These are phyloP conservation scores for Chalciporus pseudorubinellus DNA, from an alignment of 768 basidiomycete genomes.

Conservation along the genomic window DNA sequence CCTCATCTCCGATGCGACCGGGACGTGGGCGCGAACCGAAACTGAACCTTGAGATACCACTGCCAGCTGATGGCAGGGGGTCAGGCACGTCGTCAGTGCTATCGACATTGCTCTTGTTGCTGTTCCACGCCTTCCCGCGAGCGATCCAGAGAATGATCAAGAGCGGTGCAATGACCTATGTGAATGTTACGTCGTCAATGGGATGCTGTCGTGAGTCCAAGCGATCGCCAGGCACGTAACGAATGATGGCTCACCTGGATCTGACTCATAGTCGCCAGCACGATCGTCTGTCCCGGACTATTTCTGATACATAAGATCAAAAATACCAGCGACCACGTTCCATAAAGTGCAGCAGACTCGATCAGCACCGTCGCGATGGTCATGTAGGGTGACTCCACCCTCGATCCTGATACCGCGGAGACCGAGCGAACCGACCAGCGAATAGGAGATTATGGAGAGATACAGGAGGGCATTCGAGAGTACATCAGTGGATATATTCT, in stretches of 20 bases:
- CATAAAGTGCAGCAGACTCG: constrained; percentile 27
- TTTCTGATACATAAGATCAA: constrained; percentile 16
- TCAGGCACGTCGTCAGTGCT: neutral
- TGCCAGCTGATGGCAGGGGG: neutral
- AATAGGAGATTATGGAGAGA: neutral
- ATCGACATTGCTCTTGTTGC: neutral
- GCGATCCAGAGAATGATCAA: constrained; percentile 26
- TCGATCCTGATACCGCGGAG: constrained; percentile 8
- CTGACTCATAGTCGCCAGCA: constrained; percentile 24
- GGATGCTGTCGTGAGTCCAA: neutral
- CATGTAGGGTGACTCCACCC: constrained; percentile 20
- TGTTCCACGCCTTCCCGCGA: constrained; percentile 21
- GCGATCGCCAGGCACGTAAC: neutral
- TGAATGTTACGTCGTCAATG: neutral
- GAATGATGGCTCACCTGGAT: constrained; percentile 17
- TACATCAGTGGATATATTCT: neutral
- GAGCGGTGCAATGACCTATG: constrained; percentile 24
- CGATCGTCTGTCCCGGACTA: constrained; percentile 16
- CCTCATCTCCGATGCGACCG: neutral
- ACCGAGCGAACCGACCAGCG: neutral
- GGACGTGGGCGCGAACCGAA: constrained; percentile 9
- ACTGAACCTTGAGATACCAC: neutral
- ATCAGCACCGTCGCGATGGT: constrained; percentile 20
- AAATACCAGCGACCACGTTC: constrained; percentile 22
- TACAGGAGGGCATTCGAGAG: neutral